phyloP scores from a whole-genome alignment of 179 eudicot genomes.

The Silene vulgaris region DNA sequence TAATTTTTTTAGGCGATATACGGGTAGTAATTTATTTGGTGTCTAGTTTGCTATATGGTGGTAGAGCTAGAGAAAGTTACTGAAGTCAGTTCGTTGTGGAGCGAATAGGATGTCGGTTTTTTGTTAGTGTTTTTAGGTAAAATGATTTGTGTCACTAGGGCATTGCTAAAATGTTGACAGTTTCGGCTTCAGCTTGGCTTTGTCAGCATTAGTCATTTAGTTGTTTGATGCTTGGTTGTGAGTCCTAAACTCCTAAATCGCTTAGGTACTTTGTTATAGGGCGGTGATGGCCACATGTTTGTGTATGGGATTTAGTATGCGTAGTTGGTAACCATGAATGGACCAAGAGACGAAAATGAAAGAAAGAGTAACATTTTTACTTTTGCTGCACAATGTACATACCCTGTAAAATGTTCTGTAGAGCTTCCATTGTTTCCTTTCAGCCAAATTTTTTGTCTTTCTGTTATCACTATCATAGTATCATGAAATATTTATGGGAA shows the following conservation, averaged over 20 bases:
- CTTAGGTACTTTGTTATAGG: background rate
- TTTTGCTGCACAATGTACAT: background rate
- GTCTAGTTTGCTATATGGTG: background rate
- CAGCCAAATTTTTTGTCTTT: background rate
- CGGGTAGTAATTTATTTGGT: background rate
- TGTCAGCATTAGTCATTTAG: background rate
- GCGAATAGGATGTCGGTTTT: background rate
- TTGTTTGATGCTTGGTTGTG: background rate
- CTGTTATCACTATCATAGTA: background rate
- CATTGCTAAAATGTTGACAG: background rate
- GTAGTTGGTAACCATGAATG: background rate
- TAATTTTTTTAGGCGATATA: background rate
- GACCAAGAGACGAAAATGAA: background rate
- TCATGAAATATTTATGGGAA: background rate
- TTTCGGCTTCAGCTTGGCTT: background rate
- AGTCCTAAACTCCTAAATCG: background rate
- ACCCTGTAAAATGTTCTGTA: background rate
- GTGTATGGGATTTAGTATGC: background rate
- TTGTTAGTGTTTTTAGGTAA: background rate
- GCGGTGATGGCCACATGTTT: background rate
- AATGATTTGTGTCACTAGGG: background rate
- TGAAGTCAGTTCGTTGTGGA: background rate
- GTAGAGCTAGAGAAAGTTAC: background rate
- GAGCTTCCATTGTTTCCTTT: background rate
- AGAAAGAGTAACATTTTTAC: background rate